Conservation (phyloP, 2,329 filamentous ascomycete genomes). For the Talaromyces amestolkiae region DNA sequence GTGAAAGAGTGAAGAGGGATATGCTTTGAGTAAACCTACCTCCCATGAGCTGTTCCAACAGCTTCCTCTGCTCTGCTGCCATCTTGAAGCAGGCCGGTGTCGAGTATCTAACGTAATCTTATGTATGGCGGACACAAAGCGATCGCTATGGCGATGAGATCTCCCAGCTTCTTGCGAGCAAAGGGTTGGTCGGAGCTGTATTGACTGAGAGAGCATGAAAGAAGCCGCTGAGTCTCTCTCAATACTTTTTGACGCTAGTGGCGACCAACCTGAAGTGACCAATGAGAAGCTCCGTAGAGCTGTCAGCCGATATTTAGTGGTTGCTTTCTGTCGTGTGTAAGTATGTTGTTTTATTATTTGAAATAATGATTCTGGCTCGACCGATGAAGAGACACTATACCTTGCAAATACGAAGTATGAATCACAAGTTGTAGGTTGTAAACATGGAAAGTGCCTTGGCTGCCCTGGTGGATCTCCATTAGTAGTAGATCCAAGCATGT, state of each 20-base stretch:
- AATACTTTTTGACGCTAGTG: conserved; percentile 27
- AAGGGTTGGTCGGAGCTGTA: background rate
- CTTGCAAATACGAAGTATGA: background rate
- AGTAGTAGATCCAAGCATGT: too few relatives aligned
- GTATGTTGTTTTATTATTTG: background rate
- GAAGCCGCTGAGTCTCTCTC: background rate
- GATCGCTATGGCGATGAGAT: background rate
- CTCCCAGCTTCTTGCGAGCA: background rate
- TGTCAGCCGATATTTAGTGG: background rate
- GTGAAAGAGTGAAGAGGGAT: background rate
- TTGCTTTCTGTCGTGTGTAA: background rate
- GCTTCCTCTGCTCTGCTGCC: conserved; percentile 96
- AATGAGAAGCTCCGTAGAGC: conserved; percentile 10
- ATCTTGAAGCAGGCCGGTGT: conserved; percentile 47
- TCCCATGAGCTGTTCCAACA: conserved; percentile 89
- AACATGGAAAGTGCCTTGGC: background rate
- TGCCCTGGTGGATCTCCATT: background rate
- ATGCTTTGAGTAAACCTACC: conserved; percentile 29
- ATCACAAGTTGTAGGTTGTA: background rate
- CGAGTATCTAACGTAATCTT: background rate
- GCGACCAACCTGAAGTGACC: conserved; percentile 25
- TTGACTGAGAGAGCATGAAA: background rate
- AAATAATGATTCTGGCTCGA: background rate
- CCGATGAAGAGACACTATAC: background rate
- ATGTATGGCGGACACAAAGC: background rate